Base-by-base conservation (phyloP, 345 rosid species). In the Salix exigua region DNA sequence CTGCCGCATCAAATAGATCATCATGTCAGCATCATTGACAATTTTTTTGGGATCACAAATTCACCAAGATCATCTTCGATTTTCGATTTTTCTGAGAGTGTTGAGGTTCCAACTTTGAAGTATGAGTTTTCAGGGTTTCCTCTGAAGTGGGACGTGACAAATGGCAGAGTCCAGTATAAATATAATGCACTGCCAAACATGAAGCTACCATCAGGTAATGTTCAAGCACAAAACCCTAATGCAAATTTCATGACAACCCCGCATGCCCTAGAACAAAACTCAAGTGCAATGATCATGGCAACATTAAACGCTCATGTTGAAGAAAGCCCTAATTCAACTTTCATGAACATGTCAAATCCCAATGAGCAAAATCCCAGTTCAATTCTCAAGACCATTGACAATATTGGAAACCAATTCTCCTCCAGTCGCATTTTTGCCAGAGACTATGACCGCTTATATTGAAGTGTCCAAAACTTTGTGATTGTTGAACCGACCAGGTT, bases 21-120 rank as follows among this genome's bases (percentile, higher is more conserved):
- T 75, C 75, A 87, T 64, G 81, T 83, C 61, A 74, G 86, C 83
- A 84, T 83, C 69, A 77, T 84, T 70, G 91, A 86, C 82, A 91
- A 86, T n/a, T 86, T 86, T 77, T 87, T 89, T 50, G 90, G 90
- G 17, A 35, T 82, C 33, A 19, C 75, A n/a, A 46, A n/a, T 23
- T 35, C 77, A 26, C 48, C 78, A 51, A 77, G 69, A 44, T 75
- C 84, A 0, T 74, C 77, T 68, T 82, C 81, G n/a, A 58, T 51
- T 65, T 74, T 68, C 64, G 72, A 72, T 84, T 79, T 82, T 73
- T 79, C 83, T 19, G 76, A 53, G 28, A 71, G 69, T 64, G 12
- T 66, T 65, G 78, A 33, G 48, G 76, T 75, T 67, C 68, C 82
- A 25, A 63, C 66, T 61, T 76, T 73, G 21, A 77, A 81, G 62